A percentile compares a stretch with the other conserved stretches of the same genome.
phyloP scores from a whole-genome alignment of 139 green algal genomes.

The Chlamydomonas asymmetrica region DNA sequence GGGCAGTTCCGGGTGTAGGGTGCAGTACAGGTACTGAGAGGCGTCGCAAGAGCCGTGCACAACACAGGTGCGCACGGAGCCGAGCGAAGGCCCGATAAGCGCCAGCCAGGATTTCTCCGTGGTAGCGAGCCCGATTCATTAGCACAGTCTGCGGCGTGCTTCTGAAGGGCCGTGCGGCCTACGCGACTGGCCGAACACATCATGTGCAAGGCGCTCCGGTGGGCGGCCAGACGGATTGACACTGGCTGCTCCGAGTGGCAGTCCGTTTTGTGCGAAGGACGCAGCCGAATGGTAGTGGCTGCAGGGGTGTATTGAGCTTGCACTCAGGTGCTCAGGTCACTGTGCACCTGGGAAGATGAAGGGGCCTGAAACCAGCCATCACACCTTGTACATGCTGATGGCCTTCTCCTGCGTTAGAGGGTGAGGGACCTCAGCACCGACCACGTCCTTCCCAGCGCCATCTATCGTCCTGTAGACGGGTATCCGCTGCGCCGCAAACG shows the following conservation, averaged over 20 bases:
- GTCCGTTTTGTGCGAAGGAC: too few species aligned
- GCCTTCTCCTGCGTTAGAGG: slow-evolving; percentile 21
- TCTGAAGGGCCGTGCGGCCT: too few species aligned
- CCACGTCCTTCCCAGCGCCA: slow-evolving; percentile 42
- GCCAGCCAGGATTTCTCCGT: too few species aligned
- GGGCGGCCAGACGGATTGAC: too few species aligned
- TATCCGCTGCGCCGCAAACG: slow-evolving; percentile 33
- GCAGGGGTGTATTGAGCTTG: background rate
- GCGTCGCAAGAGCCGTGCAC: background rate
- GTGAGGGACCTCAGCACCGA: slow-evolving; percentile 47
- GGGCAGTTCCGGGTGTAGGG: slow-evolving; percentile 33
- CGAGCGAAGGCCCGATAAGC: too few species aligned
- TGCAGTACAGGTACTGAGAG: background rate
- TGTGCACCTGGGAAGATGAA: background rate
- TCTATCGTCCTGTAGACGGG: slow-evolving; percentile 73
- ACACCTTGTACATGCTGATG: background rate
- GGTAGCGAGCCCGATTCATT: too few species aligned
- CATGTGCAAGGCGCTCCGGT: too few species aligned
- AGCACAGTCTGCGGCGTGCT: too few species aligned
- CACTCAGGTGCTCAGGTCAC: background rate
- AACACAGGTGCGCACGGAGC: background rate
- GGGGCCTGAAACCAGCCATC: background rate
- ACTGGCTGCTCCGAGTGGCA: too few species aligned
- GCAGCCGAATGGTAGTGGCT: too few species aligned
- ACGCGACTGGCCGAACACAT: too few species aligned